Evolutionary conservation across 2,329 filamentous ascomycete genomes (phyloP).

Genomic region (Xylariaceae sp.): DNA sequence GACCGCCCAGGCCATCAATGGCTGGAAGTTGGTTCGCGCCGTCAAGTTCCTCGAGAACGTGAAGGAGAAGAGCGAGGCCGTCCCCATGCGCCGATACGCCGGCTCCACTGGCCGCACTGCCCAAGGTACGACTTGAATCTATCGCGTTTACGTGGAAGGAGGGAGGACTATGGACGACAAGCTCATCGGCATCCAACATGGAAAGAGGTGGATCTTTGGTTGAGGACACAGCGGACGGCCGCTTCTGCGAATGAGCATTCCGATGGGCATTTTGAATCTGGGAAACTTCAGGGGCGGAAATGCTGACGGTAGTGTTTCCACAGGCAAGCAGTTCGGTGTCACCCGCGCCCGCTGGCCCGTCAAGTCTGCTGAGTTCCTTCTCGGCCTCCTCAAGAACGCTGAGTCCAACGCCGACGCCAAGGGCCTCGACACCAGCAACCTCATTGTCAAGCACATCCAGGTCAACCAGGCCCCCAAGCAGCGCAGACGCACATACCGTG

Average conservation of each 20-base stretch:
- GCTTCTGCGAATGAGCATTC: conserved; percentile 6
- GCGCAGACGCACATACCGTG: conserved; percentile 98
- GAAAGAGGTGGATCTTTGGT: not conserved
- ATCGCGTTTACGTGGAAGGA: not conserved
- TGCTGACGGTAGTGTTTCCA: conserved; percentile 25
- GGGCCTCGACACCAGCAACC: conserved; percentile 93
- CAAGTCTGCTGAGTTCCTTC: conserved; percentile 98
- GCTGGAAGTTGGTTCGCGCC: conserved; percentile 95
- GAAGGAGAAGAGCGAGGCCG: conserved; percentile 91
- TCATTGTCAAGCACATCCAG: conserved; percentile 99
- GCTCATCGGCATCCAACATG: not conserved
- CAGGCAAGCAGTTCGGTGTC: conserved; percentile 99
- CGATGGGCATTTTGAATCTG: conserved; percentile 1
- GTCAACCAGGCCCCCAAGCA: conserved; percentile 99
- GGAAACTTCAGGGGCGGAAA: not conserved
- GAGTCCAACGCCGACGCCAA: conserved; percentile 96
- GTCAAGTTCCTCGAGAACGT: conserved; percentile 98
- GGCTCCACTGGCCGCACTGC: conserved; percentile 92
- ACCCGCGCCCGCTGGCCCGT: conserved; percentile 97
- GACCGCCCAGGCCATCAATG: conserved; percentile 98
- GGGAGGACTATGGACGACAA: not conserved
- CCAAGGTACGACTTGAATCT: conserved; percentile 73
- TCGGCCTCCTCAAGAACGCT: conserved; percentile 95
- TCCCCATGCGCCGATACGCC: conserved; percentile 97
- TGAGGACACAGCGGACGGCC: not conserved